These are phyloP conservation scores for Peniophora sp. DNA, from an alignment of 1,284 basidiomycete species.

Conservation along the genomic window DNA sequence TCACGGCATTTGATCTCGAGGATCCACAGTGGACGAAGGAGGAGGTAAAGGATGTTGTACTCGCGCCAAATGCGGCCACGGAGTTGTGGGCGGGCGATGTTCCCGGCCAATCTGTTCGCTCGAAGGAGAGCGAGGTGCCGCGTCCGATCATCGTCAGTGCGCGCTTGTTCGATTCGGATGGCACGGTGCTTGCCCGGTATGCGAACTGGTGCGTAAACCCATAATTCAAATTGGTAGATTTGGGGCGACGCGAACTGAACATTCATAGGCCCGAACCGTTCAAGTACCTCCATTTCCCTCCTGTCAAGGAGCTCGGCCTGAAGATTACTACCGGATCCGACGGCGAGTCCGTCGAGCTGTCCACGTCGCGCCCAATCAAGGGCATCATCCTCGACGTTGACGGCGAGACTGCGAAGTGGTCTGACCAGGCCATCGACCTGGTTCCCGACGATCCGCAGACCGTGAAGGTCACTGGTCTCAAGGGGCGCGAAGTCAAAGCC, in stretches of 20 bases:
- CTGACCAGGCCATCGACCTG: slow-evolving; percentile 84
- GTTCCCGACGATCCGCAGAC: slow-evolving; percentile 76
- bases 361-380: slow-evolving; percentile 69
- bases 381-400: slow-evolving; percentile 76
- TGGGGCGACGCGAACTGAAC: slow-evolving; percentile 1
- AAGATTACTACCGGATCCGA: slow-evolving; percentile 41
- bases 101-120: slow-evolving; percentile 63
- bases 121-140: slow-evolving; percentile 56
- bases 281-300: slow-evolving; percentile 82
- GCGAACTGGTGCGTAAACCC: slow-evolving; percentile 59
- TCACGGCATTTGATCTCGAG: slow-evolving; percentile 64
- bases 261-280: slow-evolving; percentile 77
- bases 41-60: slow-evolving; percentile 41
- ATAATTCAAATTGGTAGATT: neutral
- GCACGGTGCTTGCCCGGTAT: slow-evolving; percentile 64
- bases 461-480: slow-evolving; percentile 55
- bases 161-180: slow-evolving; percentile 51
- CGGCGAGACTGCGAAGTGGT: slow-evolving; percentile 66
- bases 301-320: slow-evolving; percentile 48
- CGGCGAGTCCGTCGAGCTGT: slow-evolving; percentile 56
- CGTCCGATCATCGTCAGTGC: slow-evolving; percentile 71
- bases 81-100: slow-evolving; percentile 69
- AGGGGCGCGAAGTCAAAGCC: slow-evolving; percentile 53
- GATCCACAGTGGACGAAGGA: slow-evolving; percentile 46
- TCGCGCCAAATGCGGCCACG: slow-evolving; percentile 73